Conservation (phyloP, 2,329 filamentous ascomycete species). For the Esteya vermicola region DNA sequence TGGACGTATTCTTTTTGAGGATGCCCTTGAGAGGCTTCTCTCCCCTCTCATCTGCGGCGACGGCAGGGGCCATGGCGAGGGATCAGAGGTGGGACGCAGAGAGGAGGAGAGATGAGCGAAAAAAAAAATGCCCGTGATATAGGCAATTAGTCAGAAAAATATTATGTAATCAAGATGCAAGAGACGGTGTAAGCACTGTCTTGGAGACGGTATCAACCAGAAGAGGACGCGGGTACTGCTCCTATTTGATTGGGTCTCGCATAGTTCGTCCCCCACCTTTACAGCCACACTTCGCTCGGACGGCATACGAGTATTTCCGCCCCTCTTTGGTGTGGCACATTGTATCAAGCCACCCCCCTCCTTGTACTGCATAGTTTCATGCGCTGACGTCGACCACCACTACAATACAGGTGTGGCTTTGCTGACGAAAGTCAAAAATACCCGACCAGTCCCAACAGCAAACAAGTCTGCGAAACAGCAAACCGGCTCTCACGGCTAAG, state of each 20-base stretch:
- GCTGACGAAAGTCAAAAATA: too few relatives aligned
- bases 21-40: conserved; percentile 36
- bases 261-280: neutral
- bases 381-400: conserved; percentile 9
- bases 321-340: neutral
- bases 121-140: neutral
- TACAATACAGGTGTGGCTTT: neutral
- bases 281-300: conserved; percentile 1
- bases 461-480: too few relatives aligned
- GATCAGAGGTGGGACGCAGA: neutral
- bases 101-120: neutral
- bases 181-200: too few relatives aligned
- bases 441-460: neutral
- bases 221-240: too few relatives aligned
- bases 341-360: conserved; percentile 5
- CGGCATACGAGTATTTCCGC: neutral
- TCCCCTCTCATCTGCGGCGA: too few relatives aligned
- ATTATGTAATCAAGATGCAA: too few relatives aligned
- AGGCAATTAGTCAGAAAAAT: too few relatives aligned
- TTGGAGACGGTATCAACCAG: too few relatives aligned
- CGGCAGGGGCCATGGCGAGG: conserved; percentile 26
- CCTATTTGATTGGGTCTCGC: too few relatives aligned
- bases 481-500: too few relatives aligned
- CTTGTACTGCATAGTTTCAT: too few relatives aligned
- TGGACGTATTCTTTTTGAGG: conserved; percentile 42